A percentile compares a stretch with the other conserved stretches of the same genome.
These are phyloP conservation scores for Ceratocystiopsis minuta DNA, from an alignment of 2,329 filamentous ascomycete species.

Conservation along the genomic window DNA sequence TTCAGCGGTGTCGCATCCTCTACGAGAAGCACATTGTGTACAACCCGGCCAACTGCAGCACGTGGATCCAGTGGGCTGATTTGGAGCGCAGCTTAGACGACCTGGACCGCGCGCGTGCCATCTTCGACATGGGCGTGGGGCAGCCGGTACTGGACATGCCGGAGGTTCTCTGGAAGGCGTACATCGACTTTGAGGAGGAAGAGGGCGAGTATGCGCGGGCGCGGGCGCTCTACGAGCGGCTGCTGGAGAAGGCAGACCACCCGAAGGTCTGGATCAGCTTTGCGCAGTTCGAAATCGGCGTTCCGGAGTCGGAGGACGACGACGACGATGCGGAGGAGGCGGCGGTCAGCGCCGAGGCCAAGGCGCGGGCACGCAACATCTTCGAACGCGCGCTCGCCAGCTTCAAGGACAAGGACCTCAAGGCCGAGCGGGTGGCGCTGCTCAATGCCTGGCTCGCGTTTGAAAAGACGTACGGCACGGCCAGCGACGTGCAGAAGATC, in stretches of 20 bases:
- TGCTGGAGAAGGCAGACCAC: conserved; percentile 89
- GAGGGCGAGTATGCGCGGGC: conserved; percentile 79
- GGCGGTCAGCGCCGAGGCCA: conserved; percentile 66
- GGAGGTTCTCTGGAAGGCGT: conserved; percentile 91
- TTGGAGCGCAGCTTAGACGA: conserved; percentile 85
- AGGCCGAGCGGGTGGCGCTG: conserved; percentile 81
- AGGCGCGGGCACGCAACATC: conserved; percentile 60
- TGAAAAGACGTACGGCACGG: conserved; percentile 65
- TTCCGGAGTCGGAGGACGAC: conserved; percentile 56
- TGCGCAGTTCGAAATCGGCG: conserved; percentile 94
- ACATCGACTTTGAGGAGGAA: conserved; percentile 96
- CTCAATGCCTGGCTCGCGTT: conserved; percentile 88
- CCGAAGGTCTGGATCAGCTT: conserved; percentile 99
- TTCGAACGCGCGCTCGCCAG: conserved; percentile 73
- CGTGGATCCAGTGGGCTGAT: conserved; percentile 94
- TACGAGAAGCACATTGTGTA: conserved; percentile 91
- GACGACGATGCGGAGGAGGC: conserved; percentile 41
- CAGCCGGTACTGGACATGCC: conserved; percentile 89
- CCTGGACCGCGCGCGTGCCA: conserved; percentile 67
- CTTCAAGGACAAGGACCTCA: conserved; percentile 79
- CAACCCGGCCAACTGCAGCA: conserved; percentile 77
- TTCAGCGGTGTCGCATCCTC: conserved; percentile 72
- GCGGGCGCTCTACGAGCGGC: conserved; percentile 67
- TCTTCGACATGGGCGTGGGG: conserved; percentile 76
- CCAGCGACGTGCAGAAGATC: conserved; percentile 61